Percentiles rank a stretch among this genome's conserved stretches.
Evolutionary conservation across 768 basidiomycete species (phyloP).

Genomic region (Pluteus cervinus): DNA sequence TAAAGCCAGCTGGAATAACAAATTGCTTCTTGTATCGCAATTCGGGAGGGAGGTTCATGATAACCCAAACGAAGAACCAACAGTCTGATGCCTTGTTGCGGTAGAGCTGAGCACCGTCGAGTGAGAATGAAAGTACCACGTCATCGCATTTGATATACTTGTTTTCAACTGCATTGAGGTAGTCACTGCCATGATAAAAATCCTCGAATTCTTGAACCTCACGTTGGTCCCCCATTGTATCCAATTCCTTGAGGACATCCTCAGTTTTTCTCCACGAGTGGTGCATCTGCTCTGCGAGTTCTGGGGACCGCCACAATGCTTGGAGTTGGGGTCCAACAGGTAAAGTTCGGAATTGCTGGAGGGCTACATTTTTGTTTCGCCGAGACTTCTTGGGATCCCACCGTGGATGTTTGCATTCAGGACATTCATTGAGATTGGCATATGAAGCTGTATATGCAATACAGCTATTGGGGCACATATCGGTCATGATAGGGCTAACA

Average conservation of each 20-base stretch:
- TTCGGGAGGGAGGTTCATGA: slow-evolving; percentile 23
- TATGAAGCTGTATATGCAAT: slow-evolving; percentile 1
- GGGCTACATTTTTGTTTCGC: not conserved
- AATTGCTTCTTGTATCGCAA: slow-evolving; percentile 23
- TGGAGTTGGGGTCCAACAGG: slow-evolving; percentile 31
- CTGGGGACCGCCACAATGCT: slow-evolving; percentile 14
- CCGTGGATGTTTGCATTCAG: not conserved
- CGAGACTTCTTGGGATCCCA: not conserved
- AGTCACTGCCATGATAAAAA: slow-evolving; percentile 20
- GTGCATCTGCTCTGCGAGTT: slow-evolving; percentile 11
- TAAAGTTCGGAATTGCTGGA: slow-evolving; percentile 20
- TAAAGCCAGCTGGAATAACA: slow-evolving; percentile 25
- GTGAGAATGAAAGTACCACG: slow-evolving; percentile 26
- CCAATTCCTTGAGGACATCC: slow-evolving; percentile 5
- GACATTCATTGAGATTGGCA: not conserved
- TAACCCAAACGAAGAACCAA: slow-evolving; percentile 30
- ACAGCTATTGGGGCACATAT: slow-evolving; percentile 3
- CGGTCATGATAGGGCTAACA: not conserved
- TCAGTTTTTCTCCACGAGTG: slow-evolving; percentile 10
- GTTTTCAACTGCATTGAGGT: slow-evolving; percentile 10
- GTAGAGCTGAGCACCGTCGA: slow-evolving; percentile 38
- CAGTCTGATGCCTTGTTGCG: slow-evolving; percentile 25
- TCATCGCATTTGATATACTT: slow-evolving; percentile 19
- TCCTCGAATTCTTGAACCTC: slow-evolving; percentile 13
- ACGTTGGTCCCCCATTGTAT: not conserved